Percentiles rank a stretch among this genome's conserved stretches.
Evolutionary conservation across 1,284 basidiomycete species (phyloP).

Genomic region (Heterobasidion occidentale): DNA sequence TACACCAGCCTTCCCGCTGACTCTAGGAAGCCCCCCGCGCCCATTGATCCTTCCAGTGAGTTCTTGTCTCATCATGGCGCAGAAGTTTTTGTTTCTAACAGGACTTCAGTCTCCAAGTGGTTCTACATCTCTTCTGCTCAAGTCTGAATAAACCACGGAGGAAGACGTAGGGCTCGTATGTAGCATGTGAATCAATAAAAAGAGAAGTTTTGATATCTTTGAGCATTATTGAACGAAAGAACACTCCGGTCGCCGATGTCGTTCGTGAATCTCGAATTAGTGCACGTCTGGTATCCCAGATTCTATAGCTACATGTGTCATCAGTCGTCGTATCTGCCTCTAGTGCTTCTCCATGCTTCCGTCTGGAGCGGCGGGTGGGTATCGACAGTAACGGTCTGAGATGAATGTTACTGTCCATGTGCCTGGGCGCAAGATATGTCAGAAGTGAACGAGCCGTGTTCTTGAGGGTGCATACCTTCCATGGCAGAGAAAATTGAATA

Average conservation of each 20-base stretch:
- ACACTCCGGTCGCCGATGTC: no score
- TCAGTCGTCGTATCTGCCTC: neutral
- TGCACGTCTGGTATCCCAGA: neutral
- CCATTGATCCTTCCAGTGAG: slow-evolving; percentile 84
- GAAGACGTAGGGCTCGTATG: no score
- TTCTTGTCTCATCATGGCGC: slow-evolving; percentile 10
- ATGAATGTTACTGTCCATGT: slow-evolving; percentile 93
- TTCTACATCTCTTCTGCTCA: slow-evolving; percentile 85
- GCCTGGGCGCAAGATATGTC: slow-evolving; percentile 33
- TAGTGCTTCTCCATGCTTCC: slow-evolving; percentile 12
- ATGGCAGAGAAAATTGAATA: slow-evolving; percentile 86
- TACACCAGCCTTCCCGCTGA: slow-evolving; percentile 72
- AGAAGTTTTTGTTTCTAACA: slow-evolving; percentile 13
- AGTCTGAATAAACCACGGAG: slow-evolving; percentile 32
- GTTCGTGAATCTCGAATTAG: neutral
- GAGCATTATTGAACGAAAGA: no score
- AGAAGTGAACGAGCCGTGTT: neutral
- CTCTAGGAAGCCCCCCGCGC: slow-evolving; percentile 75
- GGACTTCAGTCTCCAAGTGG: slow-evolving; percentile 75
- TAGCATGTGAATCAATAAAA: no score
- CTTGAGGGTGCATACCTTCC: slow-evolving; percentile 54
- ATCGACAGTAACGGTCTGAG: slow-evolving; percentile 77
- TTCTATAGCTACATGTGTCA: slow-evolving; percentile 10
- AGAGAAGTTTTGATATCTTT: no score
- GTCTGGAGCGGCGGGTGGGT: slow-evolving; percentile 49